Evolutionary conservation across 805 yeast genomes (phyloP), one percentile per base, ranked within the genome.

Genomic region (Nakazawaea holstii): DNA sequence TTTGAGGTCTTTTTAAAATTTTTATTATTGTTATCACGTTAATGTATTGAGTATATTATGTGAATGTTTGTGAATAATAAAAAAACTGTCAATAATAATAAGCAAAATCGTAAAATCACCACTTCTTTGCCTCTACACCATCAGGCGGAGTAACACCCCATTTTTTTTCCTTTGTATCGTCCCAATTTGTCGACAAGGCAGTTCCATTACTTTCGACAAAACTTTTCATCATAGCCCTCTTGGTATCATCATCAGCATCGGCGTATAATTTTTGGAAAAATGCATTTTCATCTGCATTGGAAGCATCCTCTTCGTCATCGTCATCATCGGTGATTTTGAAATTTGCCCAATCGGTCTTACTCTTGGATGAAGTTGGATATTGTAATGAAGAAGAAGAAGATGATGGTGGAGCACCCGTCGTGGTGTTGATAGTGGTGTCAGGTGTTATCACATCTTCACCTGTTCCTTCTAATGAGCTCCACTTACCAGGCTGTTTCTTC

Each of bases 171-270:
- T 78, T 71, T 2, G 95, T 98, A 50, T 89, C 96, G 9, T 68
- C 76, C 99, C 99, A 94, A 60, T 88, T 87, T 4, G 99, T 94
- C 40, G 95, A 87, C 49, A 94, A 70, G 1, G 95, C 80, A 0
- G 99, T 94, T 17, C 99, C 99, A 56, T 87, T 85, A 55, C 96
- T 87, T 65, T 94, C 97, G n/a, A 80, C 73, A 58, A 78, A 94
- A 45, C 96, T 87, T 68, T 94, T 94, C 95, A 88, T 85, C 98
- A 94, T 94, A 1, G 99, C 99, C 44, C 95, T 73, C 55, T 72
- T 72, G 1, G 95, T 84, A 57, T 94, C 97, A 7, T 86, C 94
- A 60, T 90, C 95, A 0, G 95, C 92, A 53, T 76, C 82, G 27
- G 75, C 74, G 66, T 85, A 94, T 9, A 94, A 59, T 53, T 80